phyloP scores from a whole-genome alignment of 2,329 filamentous ascomycete genomes.

The Colletotrichum trifolii region DNA sequence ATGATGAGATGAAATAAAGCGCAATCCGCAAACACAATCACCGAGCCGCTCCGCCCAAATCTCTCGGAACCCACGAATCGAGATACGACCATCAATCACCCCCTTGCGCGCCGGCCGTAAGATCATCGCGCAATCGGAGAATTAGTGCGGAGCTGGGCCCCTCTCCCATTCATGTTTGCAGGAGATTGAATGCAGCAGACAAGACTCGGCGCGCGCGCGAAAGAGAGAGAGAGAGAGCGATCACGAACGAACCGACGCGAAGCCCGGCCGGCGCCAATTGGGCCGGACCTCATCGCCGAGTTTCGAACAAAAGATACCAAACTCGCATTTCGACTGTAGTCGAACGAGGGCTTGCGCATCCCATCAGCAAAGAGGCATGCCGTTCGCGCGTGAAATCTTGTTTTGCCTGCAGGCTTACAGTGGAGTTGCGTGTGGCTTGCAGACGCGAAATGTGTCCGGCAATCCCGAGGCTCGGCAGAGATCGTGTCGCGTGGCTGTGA shows the following conservation, averaged over 20 bases:
- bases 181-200: slow-evolving; percentile 10
- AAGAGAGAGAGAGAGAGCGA: neutral
- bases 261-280: neutral
- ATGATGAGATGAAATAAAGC: too few species aligned
- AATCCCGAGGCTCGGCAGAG: slow-evolving; percentile 6
- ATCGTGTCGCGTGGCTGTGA: slow-evolving; percentile 24
- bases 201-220: neutral
- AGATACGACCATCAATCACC: neutral
- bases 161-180: neutral
- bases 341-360: neutral
- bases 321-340: neutral
- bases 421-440: slow-evolving; percentile 34
- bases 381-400: slow-evolving; percentile 33
- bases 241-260: neutral
- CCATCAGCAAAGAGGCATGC: slow-evolving; percentile 21
- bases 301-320: neutral
- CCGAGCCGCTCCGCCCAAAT: too few species aligned
- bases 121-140: slow-evolving; percentile 31
- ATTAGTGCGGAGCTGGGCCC: slow-evolving; percentile 17
- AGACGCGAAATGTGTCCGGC: slow-evolving; percentile 27
- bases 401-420: slow-evolving; percentile 35
- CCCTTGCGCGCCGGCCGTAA: slow-evolving; percentile 9
- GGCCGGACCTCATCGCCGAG: neutral
- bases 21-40: too few species aligned
- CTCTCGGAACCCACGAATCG: too few species aligned